Base-by-base conservation (phyloP, 768 basidiomycete genomes). In the Goffeauzyma gilvescens region DNA sequence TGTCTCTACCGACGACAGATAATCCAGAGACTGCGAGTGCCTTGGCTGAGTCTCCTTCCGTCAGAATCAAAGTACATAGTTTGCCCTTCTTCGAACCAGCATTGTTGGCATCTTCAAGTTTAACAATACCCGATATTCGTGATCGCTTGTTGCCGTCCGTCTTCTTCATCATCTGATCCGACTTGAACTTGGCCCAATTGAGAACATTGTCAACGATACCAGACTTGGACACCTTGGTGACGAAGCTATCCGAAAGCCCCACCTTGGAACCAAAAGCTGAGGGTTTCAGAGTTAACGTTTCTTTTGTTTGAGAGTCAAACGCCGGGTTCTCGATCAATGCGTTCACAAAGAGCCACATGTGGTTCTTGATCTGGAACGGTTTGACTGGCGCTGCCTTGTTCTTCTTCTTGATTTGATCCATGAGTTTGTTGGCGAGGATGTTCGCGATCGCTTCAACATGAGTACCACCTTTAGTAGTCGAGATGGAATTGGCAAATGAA, bases 11-110 rank as follows among this genome's bases (percentile, higher is more conserved):
- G 44, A 95, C 86, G 22, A 95, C 87, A 43, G 77, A 75, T 25
- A 98, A 74, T 37, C 93, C 93, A 35, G 89, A 86, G 21, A 96
- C 78, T 8, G 93, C 93, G 28, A 98, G 71, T 5, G 87, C 78
- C 62, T 95, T 95, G 70, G 93, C 93, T 18, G 93, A 96, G 67
- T 96, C 90, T 70, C 93, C 93, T 73, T 98, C 93, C 0, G 93
- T 96, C 4, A 98, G 69, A 45, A 98, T 98, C 41, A 98, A 74
- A 1, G 93, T 96, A 55, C 93, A 96, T 33, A 78, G 71, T 35
- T 72, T 71, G 5, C 75, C 86, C 32, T 76, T 68, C 53, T 69
- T 77, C 5, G 83, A 82, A 7, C 93, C 93, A 1, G 93, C 93
- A 54, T 86, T 89, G 69, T 98, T 96, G 34, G 93, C 93, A 55